Evolutionary conservation across 176 grass and related monocot genomes (phyloP).

Genomic region (Oryza australiensis): DNA sequence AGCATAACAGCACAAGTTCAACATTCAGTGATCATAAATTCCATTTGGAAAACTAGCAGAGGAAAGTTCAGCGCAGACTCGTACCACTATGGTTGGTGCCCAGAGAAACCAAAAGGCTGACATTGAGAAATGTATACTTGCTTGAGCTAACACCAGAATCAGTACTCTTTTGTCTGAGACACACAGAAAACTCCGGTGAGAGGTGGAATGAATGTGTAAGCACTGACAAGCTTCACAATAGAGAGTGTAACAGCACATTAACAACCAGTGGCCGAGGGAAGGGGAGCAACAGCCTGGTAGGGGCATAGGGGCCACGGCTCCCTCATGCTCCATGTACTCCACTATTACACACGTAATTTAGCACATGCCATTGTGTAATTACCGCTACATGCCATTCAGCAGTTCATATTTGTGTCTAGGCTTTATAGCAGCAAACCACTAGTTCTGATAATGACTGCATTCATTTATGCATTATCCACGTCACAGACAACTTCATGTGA

Average conservation of each 20-base stretch:
- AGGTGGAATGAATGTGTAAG: not conserved
- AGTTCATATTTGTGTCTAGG: constrained; percentile 10
- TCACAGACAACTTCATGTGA: not conserved
- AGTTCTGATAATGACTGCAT: not conserved
- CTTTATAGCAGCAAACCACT: not conserved
- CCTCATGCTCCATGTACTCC: not conserved
- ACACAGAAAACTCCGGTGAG: constrained; percentile 25
- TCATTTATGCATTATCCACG: constrained; percentile 16
- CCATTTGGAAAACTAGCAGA: not conserved
- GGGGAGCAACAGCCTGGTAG: not conserved
- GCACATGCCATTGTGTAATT: not conserved
- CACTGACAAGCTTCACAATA: constrained; percentile 1
- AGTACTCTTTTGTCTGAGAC: constrained; percentile 90
- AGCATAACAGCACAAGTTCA: not conserved
- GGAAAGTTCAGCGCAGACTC: constrained; percentile 16
- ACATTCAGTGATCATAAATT: constrained; percentile 4
- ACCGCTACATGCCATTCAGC: not conserved
- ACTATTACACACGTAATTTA: not conserved
- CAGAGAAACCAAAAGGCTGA: constrained; percentile 84
- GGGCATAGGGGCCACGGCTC: not conserved
- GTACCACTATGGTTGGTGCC: constrained; percentile 94
- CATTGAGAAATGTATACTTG: constrained; percentile 80
- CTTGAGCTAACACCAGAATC: constrained; percentile 80
- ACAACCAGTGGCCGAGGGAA: not conserved
- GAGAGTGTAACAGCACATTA: not conserved